Conservation (phyloP, 1,284 basidiomycete genomes). For the Cutaneotrichosporon daszewskae region DNA sequence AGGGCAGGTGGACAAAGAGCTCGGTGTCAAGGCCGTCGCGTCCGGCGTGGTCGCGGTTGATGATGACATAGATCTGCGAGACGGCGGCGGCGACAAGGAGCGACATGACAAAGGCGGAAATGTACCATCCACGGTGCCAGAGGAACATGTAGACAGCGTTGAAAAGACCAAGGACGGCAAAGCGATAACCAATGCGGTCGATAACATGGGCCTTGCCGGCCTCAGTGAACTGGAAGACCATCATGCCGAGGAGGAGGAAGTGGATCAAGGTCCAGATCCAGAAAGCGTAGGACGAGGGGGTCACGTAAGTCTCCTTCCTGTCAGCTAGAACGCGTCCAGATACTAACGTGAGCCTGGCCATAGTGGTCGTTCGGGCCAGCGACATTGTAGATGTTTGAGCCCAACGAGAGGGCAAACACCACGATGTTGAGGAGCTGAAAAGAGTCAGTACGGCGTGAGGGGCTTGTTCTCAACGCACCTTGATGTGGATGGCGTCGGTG, state of each 20-base stretch:
- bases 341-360: constrained; percentile 28
- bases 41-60: constrained; percentile 69
- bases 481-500: constrained; percentile 66
- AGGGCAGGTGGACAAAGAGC: constrained; percentile 57
- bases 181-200: constrained; percentile 80
- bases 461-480: constrained; percentile 51
- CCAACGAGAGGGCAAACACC: constrained; percentile 14
- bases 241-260: constrained; percentile 69
- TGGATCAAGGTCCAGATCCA: constrained; percentile 64
- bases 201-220: constrained; percentile 71
- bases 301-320: constrained; percentile 16
- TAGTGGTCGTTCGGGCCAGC: constrained; percentile 61
- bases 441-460: not conserved
- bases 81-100: constrained; percentile 60
- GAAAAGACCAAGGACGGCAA: constrained; percentile 75
- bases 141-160: constrained; percentile 81
- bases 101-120: constrained; percentile 75
- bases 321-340: constrained; percentile 44
- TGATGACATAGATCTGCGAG: constrained; percentile 76
- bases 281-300: constrained; percentile 16
- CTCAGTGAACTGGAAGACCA: constrained; percentile 76
- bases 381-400: constrained; percentile 57
- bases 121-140: constrained; percentile 61
- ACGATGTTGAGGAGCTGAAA: constrained; percentile 63
- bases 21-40: constrained; percentile 65